These are phyloP conservation scores for Paecilomyces niveus DNA, from an alignment of 2,329 filamentous ascomycete genomes.

Conservation along the genomic window DNA sequence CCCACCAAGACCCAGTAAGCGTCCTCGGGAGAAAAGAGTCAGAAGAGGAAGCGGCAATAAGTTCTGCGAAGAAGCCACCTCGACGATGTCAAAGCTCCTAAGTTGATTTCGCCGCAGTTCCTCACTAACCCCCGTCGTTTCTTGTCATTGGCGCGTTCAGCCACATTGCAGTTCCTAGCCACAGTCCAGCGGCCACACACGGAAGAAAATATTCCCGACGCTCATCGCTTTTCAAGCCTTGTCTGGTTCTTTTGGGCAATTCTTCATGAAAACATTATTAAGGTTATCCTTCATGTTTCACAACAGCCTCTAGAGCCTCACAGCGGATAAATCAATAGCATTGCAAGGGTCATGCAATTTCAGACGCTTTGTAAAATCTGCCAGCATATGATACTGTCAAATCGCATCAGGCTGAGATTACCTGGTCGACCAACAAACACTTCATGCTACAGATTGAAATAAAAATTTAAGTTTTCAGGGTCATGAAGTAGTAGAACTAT, in stretches of 20 bases:
- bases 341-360: too few species aligned
- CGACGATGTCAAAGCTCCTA: conserved; percentile 16
- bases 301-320: too few species aligned
- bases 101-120: conserved; percentile 13
- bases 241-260: background rate
- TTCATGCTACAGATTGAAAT: too few species aligned
- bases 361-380: too few species aligned
- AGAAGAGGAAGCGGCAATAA: conserved; percentile 2
- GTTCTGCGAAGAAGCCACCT: conserved; percentile 19
- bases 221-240: too few species aligned
- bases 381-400: too few species aligned
- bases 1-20: conserved; percentile 3
- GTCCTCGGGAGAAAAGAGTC: conserved; percentile 10
- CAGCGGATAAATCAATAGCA: too few species aligned
- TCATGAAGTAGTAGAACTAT: too few species aligned
- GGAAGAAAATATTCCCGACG: background rate
- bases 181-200: background rate
- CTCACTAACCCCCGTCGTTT: background rate
- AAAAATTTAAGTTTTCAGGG: too few species aligned
- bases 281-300: too few species aligned
- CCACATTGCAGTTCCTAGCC: background rate
- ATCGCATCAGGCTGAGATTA: too few species aligned
- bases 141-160: conserved; percentile 9
- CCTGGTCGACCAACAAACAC: too few species aligned
- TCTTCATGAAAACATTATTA: background rate